A percentile compares a stretch with the other conserved stretches of the same genome.
These are phyloP conservation scores for Aethionema arabicum DNA, from an alignment of 345 rosid genomes.

Conservation along the genomic window DNA sequence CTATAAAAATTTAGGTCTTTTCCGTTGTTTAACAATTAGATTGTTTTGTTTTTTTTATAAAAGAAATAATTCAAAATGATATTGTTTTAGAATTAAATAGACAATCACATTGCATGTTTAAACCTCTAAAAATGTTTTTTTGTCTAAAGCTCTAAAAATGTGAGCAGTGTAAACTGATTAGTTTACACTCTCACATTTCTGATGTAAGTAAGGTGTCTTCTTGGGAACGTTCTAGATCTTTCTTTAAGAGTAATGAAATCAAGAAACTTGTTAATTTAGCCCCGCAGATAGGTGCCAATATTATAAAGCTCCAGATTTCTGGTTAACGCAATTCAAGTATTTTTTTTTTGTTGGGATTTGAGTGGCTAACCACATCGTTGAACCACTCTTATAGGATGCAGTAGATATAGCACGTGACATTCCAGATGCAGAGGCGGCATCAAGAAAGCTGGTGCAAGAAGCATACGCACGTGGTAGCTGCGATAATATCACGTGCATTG, in stretches of 20 bases:
- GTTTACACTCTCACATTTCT: not conserved
- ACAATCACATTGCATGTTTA: no score
- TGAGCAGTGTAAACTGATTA: no score
- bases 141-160: no score
- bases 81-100: no score
- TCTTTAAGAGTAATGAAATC: not conserved
- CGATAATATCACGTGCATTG: conserved; percentile 91
- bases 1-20: no score
- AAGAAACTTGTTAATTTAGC: not conserved
- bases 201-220: not conserved
- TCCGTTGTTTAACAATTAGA: no score
- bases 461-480: conserved; percentile 91
- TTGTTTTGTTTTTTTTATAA: no score
- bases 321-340: no score
- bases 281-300: not conserved
- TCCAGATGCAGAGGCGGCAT: conserved; percentile 79
- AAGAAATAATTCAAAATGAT: no score
- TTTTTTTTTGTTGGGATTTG: no score
- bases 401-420: conserved; percentile 67
- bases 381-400: conserved; percentile 59
- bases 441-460: conserved; percentile 74
- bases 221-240: not conserved
- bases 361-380: not conserved
- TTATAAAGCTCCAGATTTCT: no score
- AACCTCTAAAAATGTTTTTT: no score